phyloP scores from a whole-genome alignment of 805 yeast species.

The Cyberlindnera mrakii region DNA sequence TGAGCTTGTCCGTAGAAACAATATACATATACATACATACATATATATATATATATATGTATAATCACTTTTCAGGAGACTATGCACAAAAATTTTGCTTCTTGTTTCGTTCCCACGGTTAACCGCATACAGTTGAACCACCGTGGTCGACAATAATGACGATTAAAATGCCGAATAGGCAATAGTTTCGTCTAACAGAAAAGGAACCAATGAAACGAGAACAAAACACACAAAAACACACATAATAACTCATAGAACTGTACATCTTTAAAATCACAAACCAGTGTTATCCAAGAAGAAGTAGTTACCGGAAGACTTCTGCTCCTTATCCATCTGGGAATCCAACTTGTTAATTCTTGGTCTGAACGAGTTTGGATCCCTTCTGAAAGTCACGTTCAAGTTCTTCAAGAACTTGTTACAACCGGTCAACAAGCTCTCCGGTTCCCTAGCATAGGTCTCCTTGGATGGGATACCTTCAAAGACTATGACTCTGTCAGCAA shows the following conservation, averaged over 20 bases:
- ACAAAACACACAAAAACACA: no score
- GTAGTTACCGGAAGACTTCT: slow-evolving; percentile 85
- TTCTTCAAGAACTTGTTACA: slow-evolving; percentile 96
- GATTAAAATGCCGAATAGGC: no score
- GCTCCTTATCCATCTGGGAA: slow-evolving; percentile 99
- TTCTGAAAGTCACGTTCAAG: slow-evolving; percentile 95
- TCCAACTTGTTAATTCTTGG: slow-evolving; percentile 98
- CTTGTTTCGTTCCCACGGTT: no score
- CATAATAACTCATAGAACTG: background rate
- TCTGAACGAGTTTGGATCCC: slow-evolving; percentile 97
- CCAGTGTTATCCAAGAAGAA: slow-evolving; percentile 82
- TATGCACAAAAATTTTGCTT: no score
- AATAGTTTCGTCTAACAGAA: no score
- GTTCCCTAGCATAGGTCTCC: slow-evolving; percentile 77
- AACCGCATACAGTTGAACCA: no score
- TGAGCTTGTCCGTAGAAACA: no score
- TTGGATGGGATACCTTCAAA: slow-evolving; percentile 93
- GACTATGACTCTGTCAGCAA: slow-evolving; percentile 98
- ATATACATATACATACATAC: no score
- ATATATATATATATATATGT: no score
- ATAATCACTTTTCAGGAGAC: no score
- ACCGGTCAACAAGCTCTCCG: slow-evolving; percentile 93
- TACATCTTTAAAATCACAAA: slow-evolving; percentile 24
- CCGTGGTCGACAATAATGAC: no score
- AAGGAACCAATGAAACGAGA: no score